Evolutionary conservation across 805 yeast species (phyloP).

Genomic region (Candida lessepsii): DNA sequence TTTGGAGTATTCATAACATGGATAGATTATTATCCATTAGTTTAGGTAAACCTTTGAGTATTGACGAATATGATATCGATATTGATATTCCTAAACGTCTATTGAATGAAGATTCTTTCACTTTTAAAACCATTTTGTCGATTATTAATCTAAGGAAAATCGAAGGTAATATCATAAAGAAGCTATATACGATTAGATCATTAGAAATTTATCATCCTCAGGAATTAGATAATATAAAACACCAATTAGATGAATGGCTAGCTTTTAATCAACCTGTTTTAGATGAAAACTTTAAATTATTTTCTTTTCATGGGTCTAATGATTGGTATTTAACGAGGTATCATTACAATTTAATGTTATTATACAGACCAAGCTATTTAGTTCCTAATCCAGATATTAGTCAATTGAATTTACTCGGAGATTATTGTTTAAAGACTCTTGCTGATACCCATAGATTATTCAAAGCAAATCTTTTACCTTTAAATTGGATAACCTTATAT

Average conservation of each 20-base stretch:
- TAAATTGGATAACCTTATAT: slow-evolving; percentile 50
- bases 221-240: slow-evolving; percentile 4
- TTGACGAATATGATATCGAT: slow-evolving; percentile 52
- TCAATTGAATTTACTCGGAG: slow-evolving; percentile 42
- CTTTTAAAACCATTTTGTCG: slow-evolving; percentile 38
- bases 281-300: slow-evolving; percentile 35
- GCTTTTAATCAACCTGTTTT: slow-evolving; percentile 27
- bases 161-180: slow-evolving; percentile 46
- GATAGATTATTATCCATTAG: slow-evolving; percentile 50
- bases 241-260: slow-evolving; percentile 27
- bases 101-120: slow-evolving; percentile 40
- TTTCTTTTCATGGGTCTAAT: slow-evolving; percentile 25
- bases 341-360: slow-evolving; percentile 44
- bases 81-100: slow-evolving; percentile 41
- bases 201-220: slow-evolving; percentile 20
- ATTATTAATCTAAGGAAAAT: slow-evolving; percentile 45
- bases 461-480: slow-evolving; percentile 43
- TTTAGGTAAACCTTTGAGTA: slow-evolving; percentile 48
- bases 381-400: slow-evolving; percentile 44
- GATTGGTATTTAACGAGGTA: slow-evolving; percentile 43
- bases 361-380: slow-evolving; percentile 51
- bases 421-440: slow-evolving; percentile 44
- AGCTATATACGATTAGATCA: slow-evolving; percentile 46
- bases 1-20: slow-evolving; percentile 50
- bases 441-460: slow-evolving; percentile 47